A percentile compares a stretch with the other conserved stretches of the same genome.
These are phyloP conservation scores for Ramularia collo-cygni DNA, from an alignment of 2,329 filamentous ascomycete genomes.

Conservation along the genomic window DNA sequence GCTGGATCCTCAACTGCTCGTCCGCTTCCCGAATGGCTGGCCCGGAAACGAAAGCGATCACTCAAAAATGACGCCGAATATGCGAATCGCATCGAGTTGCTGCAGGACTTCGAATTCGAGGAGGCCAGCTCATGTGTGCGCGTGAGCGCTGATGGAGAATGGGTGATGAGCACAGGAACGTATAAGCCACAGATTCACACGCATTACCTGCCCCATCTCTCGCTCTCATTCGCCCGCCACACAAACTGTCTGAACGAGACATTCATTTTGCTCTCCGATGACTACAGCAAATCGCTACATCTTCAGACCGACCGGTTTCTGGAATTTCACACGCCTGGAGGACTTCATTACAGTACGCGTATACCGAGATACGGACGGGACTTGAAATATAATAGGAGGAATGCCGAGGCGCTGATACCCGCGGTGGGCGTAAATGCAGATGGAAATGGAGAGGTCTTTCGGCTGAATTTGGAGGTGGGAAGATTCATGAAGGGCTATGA, in stretches of 20 bases:
- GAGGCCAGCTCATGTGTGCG: slow-evolving; percentile 87
- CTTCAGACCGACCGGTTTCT: slow-evolving; percentile 85
- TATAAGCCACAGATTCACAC: slow-evolving; percentile 83
- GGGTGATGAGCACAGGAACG: slow-evolving; percentile 86
- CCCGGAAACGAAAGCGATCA: slow-evolving; percentile 79
- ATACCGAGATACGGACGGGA: slow-evolving; percentile 90
- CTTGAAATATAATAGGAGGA: slow-evolving; percentile 72
- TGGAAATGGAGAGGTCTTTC: slow-evolving; percentile 84
- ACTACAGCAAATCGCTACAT: slow-evolving; percentile 92
- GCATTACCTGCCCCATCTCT: slow-evolving; percentile 89
- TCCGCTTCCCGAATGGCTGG: slow-evolving; percentile 91
- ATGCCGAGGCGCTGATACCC: slow-evolving; percentile 79
- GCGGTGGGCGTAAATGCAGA: slow-evolving; percentile 81
- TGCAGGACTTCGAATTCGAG: slow-evolving; percentile 97
- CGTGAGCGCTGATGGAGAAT: slow-evolving; percentile 90
- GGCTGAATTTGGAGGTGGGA: slow-evolving; percentile 84
- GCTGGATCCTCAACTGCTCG: slow-evolving; percentile 83
- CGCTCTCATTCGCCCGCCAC: slow-evolving; percentile 87
- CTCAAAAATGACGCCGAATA: slow-evolving; percentile 90
- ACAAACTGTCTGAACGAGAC: slow-evolving; percentile 88
- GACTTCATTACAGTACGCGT: slow-evolving; percentile 81
- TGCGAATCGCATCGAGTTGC: slow-evolving; percentile 83
- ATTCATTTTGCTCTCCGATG: slow-evolving; percentile 78
- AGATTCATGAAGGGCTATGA: slow-evolving; percentile 94
- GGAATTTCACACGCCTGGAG: slow-evolving; percentile 85